These are phyloP conservation scores for Rauvolfia tetraphylla DNA, from an alignment of 257 asterid species.

Conservation along the genomic window DNA sequence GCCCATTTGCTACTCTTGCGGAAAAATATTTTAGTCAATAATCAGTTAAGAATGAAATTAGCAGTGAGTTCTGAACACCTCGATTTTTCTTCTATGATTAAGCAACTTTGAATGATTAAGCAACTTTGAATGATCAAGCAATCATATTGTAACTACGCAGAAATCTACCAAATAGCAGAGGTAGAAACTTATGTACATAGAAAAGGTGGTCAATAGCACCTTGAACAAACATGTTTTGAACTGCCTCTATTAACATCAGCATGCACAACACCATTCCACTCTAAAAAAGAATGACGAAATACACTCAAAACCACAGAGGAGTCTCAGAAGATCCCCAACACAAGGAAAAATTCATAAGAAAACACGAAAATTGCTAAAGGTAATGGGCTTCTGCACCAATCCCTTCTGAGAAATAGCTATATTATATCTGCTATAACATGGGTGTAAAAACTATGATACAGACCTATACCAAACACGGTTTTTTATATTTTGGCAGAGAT, in stretches of 20 bases:
- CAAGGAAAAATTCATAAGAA: neutral
- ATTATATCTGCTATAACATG: neutral
- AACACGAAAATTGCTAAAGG: conserved; percentile 19
- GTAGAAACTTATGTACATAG: no score
- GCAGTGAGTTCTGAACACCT: no score
- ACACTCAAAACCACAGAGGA: neutral
- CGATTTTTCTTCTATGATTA: no score
- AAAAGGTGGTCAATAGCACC: no score
- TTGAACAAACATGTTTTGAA: neutral
- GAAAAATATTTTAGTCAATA: no score
- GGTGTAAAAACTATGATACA: conserved; percentile 8
- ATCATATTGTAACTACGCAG: no score
- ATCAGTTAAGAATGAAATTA: no score
- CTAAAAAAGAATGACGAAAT: neutral
- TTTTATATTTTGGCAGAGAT: neutral
- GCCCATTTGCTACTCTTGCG: no score
- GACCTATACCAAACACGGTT: conserved; percentile 9
- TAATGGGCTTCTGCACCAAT: conserved; percentile 16
- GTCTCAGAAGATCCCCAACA: conserved; percentile 1
- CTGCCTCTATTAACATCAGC: neutral
- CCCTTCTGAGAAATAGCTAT: conserved; percentile 17
- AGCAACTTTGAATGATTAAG: no score
- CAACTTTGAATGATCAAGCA: no score
- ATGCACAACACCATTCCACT: neutral
- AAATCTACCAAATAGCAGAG: no score